Conservation (phyloP, 345 rosid genomes). For the Iberis pinnata region DNA sequence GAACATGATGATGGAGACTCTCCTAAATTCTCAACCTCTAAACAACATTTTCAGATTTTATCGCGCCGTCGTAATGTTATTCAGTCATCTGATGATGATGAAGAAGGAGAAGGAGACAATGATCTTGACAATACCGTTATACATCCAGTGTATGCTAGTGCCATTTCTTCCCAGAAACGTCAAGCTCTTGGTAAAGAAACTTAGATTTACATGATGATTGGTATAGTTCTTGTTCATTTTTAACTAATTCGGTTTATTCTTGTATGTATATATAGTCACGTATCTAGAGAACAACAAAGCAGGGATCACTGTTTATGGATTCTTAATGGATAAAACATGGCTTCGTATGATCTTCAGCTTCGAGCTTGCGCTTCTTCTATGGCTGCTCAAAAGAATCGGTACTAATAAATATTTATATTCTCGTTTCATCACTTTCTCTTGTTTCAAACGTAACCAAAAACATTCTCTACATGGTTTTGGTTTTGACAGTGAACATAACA, state of each 20-base stretch:
- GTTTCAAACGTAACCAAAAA: neutral
- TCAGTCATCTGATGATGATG: slow-evolving; percentile 51
- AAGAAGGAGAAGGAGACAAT: slow-evolving; percentile 56
- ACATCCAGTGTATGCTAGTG: slow-evolving; percentile 51
- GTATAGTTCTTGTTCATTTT: neutral
- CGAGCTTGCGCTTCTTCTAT: slow-evolving; percentile 70
- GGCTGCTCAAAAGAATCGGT: slow-evolving; percentile 81
- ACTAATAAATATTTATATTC: neutral
- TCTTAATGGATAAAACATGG: slow-evolving; percentile 74
- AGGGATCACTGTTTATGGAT: slow-evolving; percentile 78
- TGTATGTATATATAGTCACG: slow-evolving; percentile 36
- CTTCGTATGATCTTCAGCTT: slow-evolving; percentile 71
- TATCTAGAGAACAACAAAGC: slow-evolving; percentile 77
- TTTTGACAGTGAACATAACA: slow-evolving; percentile 32
- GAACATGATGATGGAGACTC: slow-evolving; percentile 50
- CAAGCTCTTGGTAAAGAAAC: slow-evolving; percentile 64
- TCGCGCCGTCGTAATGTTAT: slow-evolving; percentile 29
- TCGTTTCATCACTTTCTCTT: neutral
- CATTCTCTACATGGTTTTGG: slow-evolving; percentile 9
- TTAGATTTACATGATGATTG: neutral
- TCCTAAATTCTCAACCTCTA: slow-evolving; percentile 32
- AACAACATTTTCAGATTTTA: slow-evolving; percentile 10
- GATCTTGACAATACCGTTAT: slow-evolving; percentile 46
- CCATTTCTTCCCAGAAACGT: slow-evolving; percentile 68
- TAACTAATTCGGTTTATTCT: neutral